Percentiles rank a stretch among this genome's conserved stretches.
These are phyloP conservation scores for Phialophora tarda DNA, from an alignment of 2,329 filamentous ascomycete genomes.

Conservation along the genomic window DNA sequence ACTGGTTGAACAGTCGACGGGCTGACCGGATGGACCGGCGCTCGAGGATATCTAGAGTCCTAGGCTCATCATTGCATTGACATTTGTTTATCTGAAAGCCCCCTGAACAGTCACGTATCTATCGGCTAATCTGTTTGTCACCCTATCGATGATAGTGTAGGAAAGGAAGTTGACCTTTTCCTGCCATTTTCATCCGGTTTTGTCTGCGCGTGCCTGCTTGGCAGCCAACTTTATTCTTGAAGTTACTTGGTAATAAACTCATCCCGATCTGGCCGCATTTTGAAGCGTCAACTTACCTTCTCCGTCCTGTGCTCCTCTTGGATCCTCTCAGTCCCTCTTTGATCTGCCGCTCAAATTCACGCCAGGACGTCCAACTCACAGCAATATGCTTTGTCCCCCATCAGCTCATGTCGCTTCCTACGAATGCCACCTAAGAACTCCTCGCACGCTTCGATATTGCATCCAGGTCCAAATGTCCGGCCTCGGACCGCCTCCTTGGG, in stretches of 20 bases:
- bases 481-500: slow-evolving; percentile 1
- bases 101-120: background rate
- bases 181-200: background rate
- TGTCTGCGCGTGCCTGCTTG: background rate
- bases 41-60: background rate
- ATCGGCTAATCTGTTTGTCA: background rate
- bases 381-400: slow-evolving; percentile 50
- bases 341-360: background rate
- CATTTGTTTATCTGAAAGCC: background rate
- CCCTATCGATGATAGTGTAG: background rate
- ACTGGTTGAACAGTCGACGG: background rate
- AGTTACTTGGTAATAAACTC: too few species aligned
- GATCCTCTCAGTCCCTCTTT: too few species aligned
- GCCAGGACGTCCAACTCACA: slow-evolving; percentile 45
- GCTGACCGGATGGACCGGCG: background rate
- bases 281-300: too few species aligned
- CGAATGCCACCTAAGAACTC: slow-evolving; percentile 55
- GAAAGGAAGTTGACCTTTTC: background rate
- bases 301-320: too few species aligned
- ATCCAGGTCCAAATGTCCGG: slow-evolving; percentile 48
- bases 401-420: slow-evolving; percentile 50
- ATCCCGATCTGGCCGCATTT: too few species aligned
- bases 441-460: slow-evolving; percentile 54
- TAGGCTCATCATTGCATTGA: background rate
- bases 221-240: too few species aligned